Base-by-base conservation (phyloP, 139 green algal species). In the Desmodesmus armatus region DNA sequence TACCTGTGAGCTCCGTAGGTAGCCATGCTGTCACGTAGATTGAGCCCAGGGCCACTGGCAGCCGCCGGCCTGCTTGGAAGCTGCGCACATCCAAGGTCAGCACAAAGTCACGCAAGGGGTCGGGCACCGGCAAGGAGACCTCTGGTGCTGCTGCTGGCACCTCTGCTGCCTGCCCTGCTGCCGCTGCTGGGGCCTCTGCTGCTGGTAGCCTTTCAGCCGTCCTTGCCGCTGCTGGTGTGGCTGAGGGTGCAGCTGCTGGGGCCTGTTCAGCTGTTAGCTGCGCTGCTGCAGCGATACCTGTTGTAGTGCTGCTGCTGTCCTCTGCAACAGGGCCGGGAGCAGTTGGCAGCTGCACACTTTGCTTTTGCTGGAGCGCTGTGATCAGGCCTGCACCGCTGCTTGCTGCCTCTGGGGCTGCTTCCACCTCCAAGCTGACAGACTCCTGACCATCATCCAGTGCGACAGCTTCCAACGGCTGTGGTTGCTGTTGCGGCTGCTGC, bases 81-180 rank as follows among this genome's bases (percentile, higher is more conserved):
- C 72, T 91, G 0, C 89, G 87, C 29, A 94, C 47, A 70, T 94
- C 91, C 1, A 92, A n/a, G 3, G 72, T 81, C 4, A 94, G 76
- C 2, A 41, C 49, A 74, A 94, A 94, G 6, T 77, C 21, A 3
- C 90, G 82, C 51, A 89, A 77, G 11, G 85, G 84, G 11, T 89
- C 88, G n/a, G 87, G 77, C 65, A 13, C 43, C 66, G 2, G 81
- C 63, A 39, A n/a, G 23, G 40, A 27, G n/a, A 5, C 31, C 58
- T 39, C 58, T 84, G 39, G 33, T 84, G 25, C 62, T 82, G 53
- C 39, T 69, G 51, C 4, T 35, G 25, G 11, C 73, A 72, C 29
- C 39, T 75, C 23, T 23, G 7, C 43, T 74, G 79, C 43, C 62
- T 77, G 39, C 19, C 55, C 73, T 37, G 39, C 82, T 77, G 71